These are phyloP conservation scores for Venturia carpophila DNA, from an alignment of 2,329 filamentous ascomycete species.

Conservation along the genomic window DNA sequence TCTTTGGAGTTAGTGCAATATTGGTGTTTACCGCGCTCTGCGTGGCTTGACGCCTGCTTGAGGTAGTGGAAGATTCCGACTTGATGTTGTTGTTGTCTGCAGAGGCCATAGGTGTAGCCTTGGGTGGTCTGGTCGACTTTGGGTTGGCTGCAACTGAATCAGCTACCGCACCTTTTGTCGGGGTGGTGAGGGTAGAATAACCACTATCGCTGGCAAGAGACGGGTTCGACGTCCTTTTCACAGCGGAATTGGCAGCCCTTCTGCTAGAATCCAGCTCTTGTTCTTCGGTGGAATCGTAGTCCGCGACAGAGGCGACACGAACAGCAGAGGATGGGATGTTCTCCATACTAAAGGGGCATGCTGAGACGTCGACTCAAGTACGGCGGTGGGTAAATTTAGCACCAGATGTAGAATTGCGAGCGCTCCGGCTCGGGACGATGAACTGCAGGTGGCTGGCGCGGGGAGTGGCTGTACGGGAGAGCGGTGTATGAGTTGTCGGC, in stretches of 20 bases:
- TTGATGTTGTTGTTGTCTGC: neutral
- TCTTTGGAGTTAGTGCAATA: neutral
- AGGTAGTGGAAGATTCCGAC: neutral
- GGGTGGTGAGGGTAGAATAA: constrained; percentile 52
- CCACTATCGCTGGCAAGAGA: constrained; percentile 43
- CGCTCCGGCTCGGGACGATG: neutral
- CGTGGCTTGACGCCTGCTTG: constrained; percentile 8
- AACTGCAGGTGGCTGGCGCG: neutral
- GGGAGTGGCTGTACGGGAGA: neutral
- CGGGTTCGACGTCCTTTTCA: constrained; percentile 12
- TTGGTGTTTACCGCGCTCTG: neutral
- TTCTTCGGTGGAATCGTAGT: constrained; percentile 14
- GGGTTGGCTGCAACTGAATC: constrained; percentile 37
- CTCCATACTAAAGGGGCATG: constrained; percentile 4
- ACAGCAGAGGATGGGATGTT: constrained; percentile 11
- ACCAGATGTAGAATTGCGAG: neutral
- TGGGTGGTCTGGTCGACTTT: neutral
- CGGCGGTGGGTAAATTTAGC: neutral
- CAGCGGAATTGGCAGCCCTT: constrained; percentile 10
- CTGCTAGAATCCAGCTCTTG: constrained; percentile 13
- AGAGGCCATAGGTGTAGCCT: neutral
- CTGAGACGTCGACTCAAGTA: neutral
- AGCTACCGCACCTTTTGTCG: constrained; percentile 43
- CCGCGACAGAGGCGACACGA: constrained; percentile 12
- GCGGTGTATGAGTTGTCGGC: neutral